Evolutionary conservation across 1,139 yeast species (phyloP), one percentile per base, ranked within the genome.

Genomic region (Zhuliangozyma blackwelliae): DNA sequence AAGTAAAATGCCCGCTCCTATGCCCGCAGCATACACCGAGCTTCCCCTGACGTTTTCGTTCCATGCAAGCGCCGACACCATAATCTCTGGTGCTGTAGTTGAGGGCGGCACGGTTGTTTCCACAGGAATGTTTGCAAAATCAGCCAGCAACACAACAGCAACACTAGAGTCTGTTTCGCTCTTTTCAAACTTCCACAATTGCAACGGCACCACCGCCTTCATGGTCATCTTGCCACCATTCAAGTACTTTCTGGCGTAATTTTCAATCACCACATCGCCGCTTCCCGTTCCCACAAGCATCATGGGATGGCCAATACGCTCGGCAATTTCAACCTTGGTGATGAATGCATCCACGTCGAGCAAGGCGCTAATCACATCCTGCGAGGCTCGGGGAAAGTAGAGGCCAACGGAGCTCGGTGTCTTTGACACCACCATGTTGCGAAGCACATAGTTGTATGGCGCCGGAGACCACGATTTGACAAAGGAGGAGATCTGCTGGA

Each of bases 1-100:
- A 1, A 88, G 63, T 7, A 88, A 48, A 21, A 88, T 50, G 0
- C 96, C 97, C 4, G 78, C 65, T 6, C 75, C 72, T 11, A 83
- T 72, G 1, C 80, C 80, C n/a, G 82, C 81, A 3, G 82, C 82
- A 56, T 73, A 83, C 55, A 75, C 67, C 11, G 80, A 78, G n/a
- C 79, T 78, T 26, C 70, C 71, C 1, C 46, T 40, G 1, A 57
- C 44, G 34, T 66, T 69, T 39, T 78, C 84, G 49, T 78, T 77
- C 90, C 95, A 85, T 8, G 76, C 72, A 1, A 80, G 40, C 6
- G 77, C 54, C 0, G 82, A 71, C 5, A 86, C 63, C 16, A 67
- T 59, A 3, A 80, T 65, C 10, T 78, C 74, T 9, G 74, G 66
- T 4, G 88, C 83, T 40, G 70, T 75, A 2, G 75, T 56, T 10